Evolutionary conservation across 208 protist genomes (phyloP), one percentile per base, ranked within the genome.

Genomic region (Trypanosoma lewisi): DNA sequence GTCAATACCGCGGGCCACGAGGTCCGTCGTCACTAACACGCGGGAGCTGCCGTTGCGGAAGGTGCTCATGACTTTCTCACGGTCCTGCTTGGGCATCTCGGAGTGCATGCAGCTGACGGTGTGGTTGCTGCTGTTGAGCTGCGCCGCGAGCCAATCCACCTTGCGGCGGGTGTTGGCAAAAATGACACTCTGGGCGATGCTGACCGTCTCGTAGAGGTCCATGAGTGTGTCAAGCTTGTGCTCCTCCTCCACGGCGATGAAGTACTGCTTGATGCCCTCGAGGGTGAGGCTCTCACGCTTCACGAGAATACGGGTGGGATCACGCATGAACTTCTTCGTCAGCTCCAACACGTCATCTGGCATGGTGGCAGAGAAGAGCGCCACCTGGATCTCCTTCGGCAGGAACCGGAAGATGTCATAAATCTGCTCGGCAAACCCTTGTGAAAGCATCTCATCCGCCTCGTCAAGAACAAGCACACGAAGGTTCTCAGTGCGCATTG

Each of bases 211-310:
- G 89, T 96, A 97, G 64, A 97, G 82, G 67, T 97, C 92, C 83
- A 92, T 92, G 7, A 99, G 89, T 3, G 97, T 99, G 56, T 99
- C 96, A 19, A 99, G 88, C 85, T 99, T 99, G 93, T 98, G 98
- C 58, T 98, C 93, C 77, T 96, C 90, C 70, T 97, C 82, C 58
- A 96, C 98, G 56, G 87, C 83, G 49, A 99, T 94, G 82, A 97
- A 99, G 85, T 99, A 99, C 83, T 99, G 98, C 74, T 98, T 98
- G 79, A 99, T 99, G 78, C 98, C 98, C 65, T 99, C 98, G 9
- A 99, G 94, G 48, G 98, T 99, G 27, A 99, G 84, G 76, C 97
- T 97, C 83, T 99, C 98, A 56, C 91, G 87, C 89, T 99, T 99
- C 33, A 99, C 97, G 27, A 99, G 87, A 90, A 99, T 99, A 70